These are phyloP conservation scores for Heimioporus sp. DNA, from an alignment of 768 basidiomycete species.

Conservation along the genomic window DNA sequence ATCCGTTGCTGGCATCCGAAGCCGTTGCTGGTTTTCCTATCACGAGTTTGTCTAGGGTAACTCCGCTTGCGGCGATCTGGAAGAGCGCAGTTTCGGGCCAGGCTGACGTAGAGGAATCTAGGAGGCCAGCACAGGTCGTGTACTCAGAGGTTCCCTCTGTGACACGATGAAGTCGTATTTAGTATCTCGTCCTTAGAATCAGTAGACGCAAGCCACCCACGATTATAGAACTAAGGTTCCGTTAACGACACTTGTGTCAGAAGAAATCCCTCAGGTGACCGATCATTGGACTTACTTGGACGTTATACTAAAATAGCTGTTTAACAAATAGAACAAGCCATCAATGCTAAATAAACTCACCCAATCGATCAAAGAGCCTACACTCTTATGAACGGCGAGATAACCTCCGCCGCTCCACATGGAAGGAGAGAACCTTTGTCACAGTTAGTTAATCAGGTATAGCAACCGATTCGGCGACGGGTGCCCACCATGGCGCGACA, in stretches of 20 bases:
- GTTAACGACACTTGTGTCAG: not conserved
- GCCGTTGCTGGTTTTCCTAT: conserved; percentile 68
- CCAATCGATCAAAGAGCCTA: conserved; percentile 46
- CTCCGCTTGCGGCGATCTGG: conserved; percentile 51
- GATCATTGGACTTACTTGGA: conserved; percentile 32
- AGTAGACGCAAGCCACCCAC: conserved; percentile 7
- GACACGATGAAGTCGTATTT: not conserved
- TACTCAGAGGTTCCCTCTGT: conserved; percentile 39
- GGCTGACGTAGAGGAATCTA: conserved; percentile 36
- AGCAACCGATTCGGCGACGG: not conserved
- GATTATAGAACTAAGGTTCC: conserved; percentile 25
- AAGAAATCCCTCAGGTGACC: not conserved
- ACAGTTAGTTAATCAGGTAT: not conserved
- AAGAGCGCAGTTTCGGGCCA: conserved; percentile 48
- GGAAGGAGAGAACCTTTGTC: conserved; percentile 17
- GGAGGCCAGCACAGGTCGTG: conserved; percentile 37
- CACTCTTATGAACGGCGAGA: conserved; percentile 31
- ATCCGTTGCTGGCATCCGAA: conserved; percentile 53
- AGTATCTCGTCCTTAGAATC: not conserved
- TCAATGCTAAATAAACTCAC: conserved; percentile 20
- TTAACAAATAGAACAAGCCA: no score
- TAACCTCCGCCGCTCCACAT: conserved; percentile 34
- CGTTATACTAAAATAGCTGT: conserved; percentile 24
- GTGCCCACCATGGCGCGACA: conserved; percentile 17
- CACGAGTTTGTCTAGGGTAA: conserved; percentile 61